Evolutionary conservation across 2,329 filamentous ascomycete species (phyloP), one percentile per base, ranked within the genome.

Genomic region (Fusarium euwallaceae): DNA sequence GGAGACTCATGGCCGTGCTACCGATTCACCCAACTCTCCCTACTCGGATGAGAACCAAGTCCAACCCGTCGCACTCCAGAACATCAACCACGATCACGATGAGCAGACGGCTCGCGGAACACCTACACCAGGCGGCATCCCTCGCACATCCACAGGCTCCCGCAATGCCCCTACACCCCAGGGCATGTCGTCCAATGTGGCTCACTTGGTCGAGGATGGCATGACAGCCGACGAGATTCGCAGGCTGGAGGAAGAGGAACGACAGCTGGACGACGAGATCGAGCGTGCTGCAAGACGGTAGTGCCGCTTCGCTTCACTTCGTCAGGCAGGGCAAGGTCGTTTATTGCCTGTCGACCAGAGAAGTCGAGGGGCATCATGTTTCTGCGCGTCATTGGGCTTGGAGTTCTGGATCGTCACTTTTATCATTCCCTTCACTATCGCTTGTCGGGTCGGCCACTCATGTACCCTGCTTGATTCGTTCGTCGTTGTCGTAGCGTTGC

Each of bases 151-250:
- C 55, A 70, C 56, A 8, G 69, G 69, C 3, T 79, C 74, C 20
- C 74, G 74, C 32, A 72, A 73, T 56, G 68, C 74, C 22, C 75
- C 74, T 53, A 80, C 80, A 24, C 80, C 79, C 2, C 79, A 79
- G 67, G 82, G 79, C 62, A 80, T 83, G 55, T 76, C 82, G 9
- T 76, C 80, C 22, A 82, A 81, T 32, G 87, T 88, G 55, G 85
- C 86, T 20, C 88, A 89, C 70, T 80, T 91, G 37, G 86, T 90
- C 6, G 89, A 91, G 76, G 88, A 90, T n/a, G 87, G 88, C 60
- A 91, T 91, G 89, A 90, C 89, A 58, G 82, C 83, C 10, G 88
- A 87, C 0, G 88, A 91, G 78, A 88, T 91, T 58, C 82, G 85
- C 61, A 80, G 87, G 72, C 73, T 91, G 48, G 88, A 90, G 76